Evolutionary conservation across 805 yeast genomes (phyloP).

Genomic region (Candida maltosa): DNA sequence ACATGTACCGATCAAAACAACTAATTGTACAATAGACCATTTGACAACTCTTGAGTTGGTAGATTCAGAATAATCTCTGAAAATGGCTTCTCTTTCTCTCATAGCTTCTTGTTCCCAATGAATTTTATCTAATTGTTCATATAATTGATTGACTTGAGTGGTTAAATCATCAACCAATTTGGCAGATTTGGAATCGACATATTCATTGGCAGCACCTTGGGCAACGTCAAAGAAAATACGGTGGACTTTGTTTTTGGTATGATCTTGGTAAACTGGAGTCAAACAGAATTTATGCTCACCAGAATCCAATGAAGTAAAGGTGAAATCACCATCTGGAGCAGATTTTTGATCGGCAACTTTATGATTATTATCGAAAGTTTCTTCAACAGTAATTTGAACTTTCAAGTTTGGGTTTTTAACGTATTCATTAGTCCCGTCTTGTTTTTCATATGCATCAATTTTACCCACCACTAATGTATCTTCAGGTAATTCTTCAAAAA

Average conservation of each 20-base stretch:
- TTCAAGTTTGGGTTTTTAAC: conserved; percentile 54
- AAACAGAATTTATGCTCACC: conserved; percentile 87
- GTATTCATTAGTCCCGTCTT: conserved; percentile 44
- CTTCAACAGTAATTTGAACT: conserved; percentile 67
- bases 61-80: conserved; percentile 73
- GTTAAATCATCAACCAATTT: conserved; percentile 47
- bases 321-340: conserved; percentile 59
- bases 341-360: conserved; percentile 69
- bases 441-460: conserved; percentile 65
- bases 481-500: conserved; percentile 73
- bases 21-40: conserved; percentile 72
- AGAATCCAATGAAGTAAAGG: conserved; percentile 76
- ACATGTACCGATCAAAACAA: conserved; percentile 67
- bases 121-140: conserved; percentile 37
- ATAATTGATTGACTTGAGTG: conserved; percentile 32
- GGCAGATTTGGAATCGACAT: conserved; percentile 60
- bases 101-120: conserved; percentile 47
- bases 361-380: conserved; percentile 78
- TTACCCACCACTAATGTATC: conserved; percentile 78
- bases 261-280: conserved; percentile 58
- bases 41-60: conserved; percentile 70
- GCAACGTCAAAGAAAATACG: conserved; percentile 74
- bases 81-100: conserved; percentile 72
- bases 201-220: conserved; percentile 57
- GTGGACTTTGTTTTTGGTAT: conserved; percentile 60